Evolutionary conservation across 2,329 filamentous ascomycete genomes (phyloP).

Genomic region (Aspergillus ochraceus): DNA sequence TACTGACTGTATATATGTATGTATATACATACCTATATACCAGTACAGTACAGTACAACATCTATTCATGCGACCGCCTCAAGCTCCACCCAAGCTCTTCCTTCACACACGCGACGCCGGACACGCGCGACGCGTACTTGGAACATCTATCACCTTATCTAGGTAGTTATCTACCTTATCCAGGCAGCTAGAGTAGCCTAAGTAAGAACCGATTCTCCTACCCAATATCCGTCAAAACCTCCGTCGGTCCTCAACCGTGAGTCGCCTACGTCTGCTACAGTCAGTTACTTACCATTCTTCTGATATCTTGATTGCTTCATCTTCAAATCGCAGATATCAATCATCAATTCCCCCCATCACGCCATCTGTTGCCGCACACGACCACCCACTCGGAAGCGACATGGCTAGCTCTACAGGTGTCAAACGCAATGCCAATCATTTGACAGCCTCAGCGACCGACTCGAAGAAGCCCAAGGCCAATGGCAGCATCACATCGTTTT

Average conservation of each 20-base stretch:
- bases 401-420: slow-evolving; percentile 43
- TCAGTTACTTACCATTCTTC: neutral
- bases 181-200: too few relatives aligned
- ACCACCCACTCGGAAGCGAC: neutral
- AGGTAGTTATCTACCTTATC: too few relatives aligned
- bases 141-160: too few relatives aligned
- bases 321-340: neutral
- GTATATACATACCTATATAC: too few relatives aligned
- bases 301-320: neutral
- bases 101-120: too few relatives aligned
- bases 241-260: too few relatives aligned
- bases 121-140: neutral
- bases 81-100: neutral
- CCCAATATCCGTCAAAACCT: too few relatives aligned
- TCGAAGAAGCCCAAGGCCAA: slow-evolving; percentile 73
- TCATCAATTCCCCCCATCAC: neutral
- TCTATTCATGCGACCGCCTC: neutral
- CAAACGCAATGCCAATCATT: slow-evolving; percentile 65
- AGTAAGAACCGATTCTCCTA: too few relatives aligned
- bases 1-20: too few relatives aligned
- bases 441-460: slow-evolving; percentile 45
- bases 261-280: too few relatives aligned
- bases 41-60: neutral
- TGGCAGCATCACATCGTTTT: slow-evolving; percentile 85
- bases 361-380: neutral